Percentiles rank a stretch among this genome's conserved stretches.
Evolutionary conservation across 805 yeast species (phyloP).

Genomic region (Candida verbasci): DNA sequence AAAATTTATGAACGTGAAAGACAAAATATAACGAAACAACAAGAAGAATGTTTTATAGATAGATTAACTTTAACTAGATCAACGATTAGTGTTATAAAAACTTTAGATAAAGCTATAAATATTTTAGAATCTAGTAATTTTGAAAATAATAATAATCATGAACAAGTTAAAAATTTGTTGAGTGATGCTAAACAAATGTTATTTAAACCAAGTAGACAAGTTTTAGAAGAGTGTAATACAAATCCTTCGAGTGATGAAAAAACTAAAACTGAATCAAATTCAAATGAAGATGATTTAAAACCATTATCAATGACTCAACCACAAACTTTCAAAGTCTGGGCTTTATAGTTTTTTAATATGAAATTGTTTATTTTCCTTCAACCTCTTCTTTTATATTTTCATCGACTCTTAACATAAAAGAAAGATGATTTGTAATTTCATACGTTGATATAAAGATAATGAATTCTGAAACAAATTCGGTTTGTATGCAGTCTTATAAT

Average conservation of each 20-base stretch:
- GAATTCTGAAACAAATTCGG: too few relatives aligned
- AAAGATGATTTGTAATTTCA: too few relatives aligned
- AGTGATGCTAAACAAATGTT: constrained; percentile 29
- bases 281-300: constrained; percentile 14
- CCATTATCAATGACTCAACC: constrained; percentile 41
- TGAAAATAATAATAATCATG: constrained; percentile 7
- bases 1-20: constrained; percentile 62
- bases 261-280: background rate
- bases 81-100: constrained; percentile 47
- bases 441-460: too few relatives aligned
- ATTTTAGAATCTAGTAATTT: constrained; percentile 10
- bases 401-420: too few relatives aligned
- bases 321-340: constrained; percentile 42
- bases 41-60: constrained; percentile 63
- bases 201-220: constrained; percentile 26
- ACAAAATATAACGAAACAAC: constrained; percentile 54
- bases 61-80: constrained; percentile 62
- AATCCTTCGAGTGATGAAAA: constrained; percentile 6
- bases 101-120: constrained; percentile 34
- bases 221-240: constrained; percentile 7
- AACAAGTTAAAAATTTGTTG: constrained; percentile 17
- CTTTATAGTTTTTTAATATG: constrained; percentile 20
- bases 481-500: too few relatives aligned
- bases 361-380: background rate
- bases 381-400: too few relatives aligned